Evolutionary conservation across 345 rosid genomes (phyloP), one percentile per base, ranked within the genome.

Genomic region (Acer campestre): DNA sequence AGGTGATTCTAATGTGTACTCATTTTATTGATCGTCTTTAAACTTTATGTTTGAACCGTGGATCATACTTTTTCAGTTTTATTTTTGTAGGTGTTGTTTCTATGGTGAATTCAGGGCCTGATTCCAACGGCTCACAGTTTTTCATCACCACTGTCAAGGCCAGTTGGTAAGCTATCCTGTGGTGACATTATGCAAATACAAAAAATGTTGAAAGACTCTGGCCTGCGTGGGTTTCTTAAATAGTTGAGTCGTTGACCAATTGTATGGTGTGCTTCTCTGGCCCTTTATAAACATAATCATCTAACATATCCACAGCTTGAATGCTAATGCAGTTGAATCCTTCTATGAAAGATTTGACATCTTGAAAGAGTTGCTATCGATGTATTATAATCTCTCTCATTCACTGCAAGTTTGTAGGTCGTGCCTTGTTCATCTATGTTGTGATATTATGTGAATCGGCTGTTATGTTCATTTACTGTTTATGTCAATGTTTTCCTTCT

Each of bases 61-160:
- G 59, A 53, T 53, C 58, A 16, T 53, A 53, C 58, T 11, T 10
- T 17, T 46, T 35, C 22, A 9, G 53, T 69, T 22, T 40, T 29
- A 0, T 55, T 64, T 29, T 78, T 76, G 31, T 70, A 94, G 99
- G 99, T 66, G 92, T 86, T 63, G 95, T 96, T 74, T 92, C 98
- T 38, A 96, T 96, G 99, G 98, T 82, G 74, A 96, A 94, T 84
- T 80, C 97, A 44, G 97, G 99, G 51, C 97, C 94, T 1, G 90
- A 96, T 85, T 91, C 98, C 46, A 96, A 94, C 80, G 99, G 99
- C 77, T 96, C 95, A 0, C 99, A 96, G 89, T 96, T 96, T 84
- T 96, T 91, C 77, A 94, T 96, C 80, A 91, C 98, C 71, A 91
- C 99, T 1, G 82, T 94, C 70, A 96, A 96, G 85, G 90, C 99